Base-by-base conservation (phyloP, 345 rosid species). In the Brassica juncea region DNA sequence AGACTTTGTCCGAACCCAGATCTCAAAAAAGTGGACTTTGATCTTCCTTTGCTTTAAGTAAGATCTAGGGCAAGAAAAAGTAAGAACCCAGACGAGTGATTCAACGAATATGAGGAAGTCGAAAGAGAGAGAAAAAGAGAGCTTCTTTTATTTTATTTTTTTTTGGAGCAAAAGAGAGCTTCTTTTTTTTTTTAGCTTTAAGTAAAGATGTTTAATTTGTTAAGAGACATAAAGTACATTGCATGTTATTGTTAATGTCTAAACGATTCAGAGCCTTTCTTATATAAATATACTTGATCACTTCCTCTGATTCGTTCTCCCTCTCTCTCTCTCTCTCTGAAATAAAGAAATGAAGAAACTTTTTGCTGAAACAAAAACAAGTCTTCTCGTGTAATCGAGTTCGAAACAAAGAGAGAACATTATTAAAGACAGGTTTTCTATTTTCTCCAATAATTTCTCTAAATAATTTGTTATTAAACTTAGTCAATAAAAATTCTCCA, bases 21-120 rank as follows among this genome's bases (percentile, higher is more conserved):
- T 79, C 73, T 47, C 68, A 66, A 44, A 73, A 37, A 23, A 30
- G 69, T 47, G 0, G 42, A 72, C 47, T 44, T 66, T 73, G 69
- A 73, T 42, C 9, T 68, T 42, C 9, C 72, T 78, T 64, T 65
- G 57, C 23, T 49, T 34, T 34, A 34, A 34, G 37, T 35, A 66
- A 78, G 82, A 66, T 79, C 82, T 79, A 73, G 73, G 64, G 54
- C 31, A 71, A 57, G 31, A 54, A 11, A 10, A 58, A 60, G 60
- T 9, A 30, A 32, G 42, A 79, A 31, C 63, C 39, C 77, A 72
- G 63, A 73, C 23, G 65, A 59, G 65, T 73, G 74, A 73, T 42
- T 72, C 77, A 57, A 57, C 61, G 77, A 78, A 72, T 28, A 4
- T 28, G 55, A 4, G 37, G 72, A 71, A 59, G 67, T 55, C 67